Evolutionary conservation across 352 stramenopile species (phyloP).

Genomic region (Pythium aquatile): DNA sequence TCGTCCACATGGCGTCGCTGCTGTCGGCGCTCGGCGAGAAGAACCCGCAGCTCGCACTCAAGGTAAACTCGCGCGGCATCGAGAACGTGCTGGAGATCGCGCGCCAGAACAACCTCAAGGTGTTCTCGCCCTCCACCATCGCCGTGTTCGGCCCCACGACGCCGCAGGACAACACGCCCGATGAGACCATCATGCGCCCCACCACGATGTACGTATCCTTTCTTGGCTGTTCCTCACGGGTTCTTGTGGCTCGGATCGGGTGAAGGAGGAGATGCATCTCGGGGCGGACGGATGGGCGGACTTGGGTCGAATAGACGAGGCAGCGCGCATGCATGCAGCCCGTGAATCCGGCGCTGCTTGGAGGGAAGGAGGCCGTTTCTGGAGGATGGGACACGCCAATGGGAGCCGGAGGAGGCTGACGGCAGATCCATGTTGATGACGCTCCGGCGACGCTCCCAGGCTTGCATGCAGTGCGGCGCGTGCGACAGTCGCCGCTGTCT

Average conservation of each 20-base stretch:
- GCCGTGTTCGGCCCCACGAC: conserved; percentile 88
- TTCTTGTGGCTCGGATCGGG: conserved; percentile 3
- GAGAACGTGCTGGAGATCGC: conserved; percentile 91
- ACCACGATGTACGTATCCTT: conserved; percentile 80
- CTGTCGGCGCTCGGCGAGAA: conserved; percentile 90
- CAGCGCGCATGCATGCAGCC: not conserved
- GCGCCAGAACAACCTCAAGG: conserved; percentile 80
- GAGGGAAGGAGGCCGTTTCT: not conserved
- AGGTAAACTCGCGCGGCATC: conserved; percentile 85
- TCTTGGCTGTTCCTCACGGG: not conserved
- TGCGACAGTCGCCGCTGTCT: not conserved
- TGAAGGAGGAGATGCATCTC: not conserved
- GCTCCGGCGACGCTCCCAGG: not conserved
- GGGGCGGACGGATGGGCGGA: not conserved
- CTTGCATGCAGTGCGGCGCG: not conserved
- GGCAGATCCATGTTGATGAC: not conserved
- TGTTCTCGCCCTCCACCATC: conserved; percentile 92
- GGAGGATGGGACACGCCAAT: not conserved
- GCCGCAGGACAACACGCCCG: conserved; percentile 79
- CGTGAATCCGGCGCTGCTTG: not conserved
- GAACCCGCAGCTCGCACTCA: conserved; percentile 85
- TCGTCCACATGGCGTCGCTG: conserved; percentile 91
- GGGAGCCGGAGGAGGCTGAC: conserved; percentile 1
- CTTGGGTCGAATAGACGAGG: conserved; percentile 3
- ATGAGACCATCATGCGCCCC: conserved; percentile 89